Evolutionary conservation across 2,329 filamentous ascomycete genomes (phyloP).

Genomic region (Myotisia sp.): DNA sequence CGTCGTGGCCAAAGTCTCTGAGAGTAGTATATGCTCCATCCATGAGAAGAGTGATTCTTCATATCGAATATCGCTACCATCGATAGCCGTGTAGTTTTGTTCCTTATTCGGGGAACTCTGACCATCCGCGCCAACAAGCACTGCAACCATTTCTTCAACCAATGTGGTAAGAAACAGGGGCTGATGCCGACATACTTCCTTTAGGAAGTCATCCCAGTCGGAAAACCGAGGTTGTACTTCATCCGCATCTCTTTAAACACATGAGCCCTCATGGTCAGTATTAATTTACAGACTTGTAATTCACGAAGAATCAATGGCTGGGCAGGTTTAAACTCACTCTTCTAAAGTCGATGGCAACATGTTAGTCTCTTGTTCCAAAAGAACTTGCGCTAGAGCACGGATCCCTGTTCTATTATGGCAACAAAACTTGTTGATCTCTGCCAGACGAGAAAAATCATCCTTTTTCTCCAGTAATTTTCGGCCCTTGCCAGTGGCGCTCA

Average conservation of each 20-base stretch:
- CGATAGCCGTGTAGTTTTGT: conserved; percentile 10
- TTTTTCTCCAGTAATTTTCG: too few species aligned
- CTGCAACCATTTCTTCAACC: conserved; percentile 24
- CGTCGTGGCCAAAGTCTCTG: conserved; percentile 23
- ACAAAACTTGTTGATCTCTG: too few species aligned
- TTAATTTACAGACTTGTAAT: too few species aligned
- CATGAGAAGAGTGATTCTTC: conserved; percentile 36
- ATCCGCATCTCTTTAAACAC: not conserved
- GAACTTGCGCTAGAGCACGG: not conserved
- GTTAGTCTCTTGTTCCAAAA: not conserved
- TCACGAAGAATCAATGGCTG: too few species aligned
- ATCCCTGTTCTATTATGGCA: too few species aligned
- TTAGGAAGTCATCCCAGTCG: conserved; percentile 25
- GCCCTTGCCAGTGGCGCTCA: too few species aligned
- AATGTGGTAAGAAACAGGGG: conserved; percentile 26
- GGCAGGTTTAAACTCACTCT: not conserved
- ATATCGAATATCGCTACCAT: conserved; percentile 19
- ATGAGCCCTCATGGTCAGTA: not conserved
- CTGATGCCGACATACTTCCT: conserved; percentile 22
- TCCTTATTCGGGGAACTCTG: not conserved
- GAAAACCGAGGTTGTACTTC: conserved; percentile 13
- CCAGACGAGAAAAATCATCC: too few species aligned
- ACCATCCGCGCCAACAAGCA: conserved; percentile 18
- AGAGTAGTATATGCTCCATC: conserved; percentile 35
- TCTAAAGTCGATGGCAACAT: not conserved